Evolutionary conservation across 139 green algal genomes (phyloP).

Genomic region (Auxenochlorella pyrenoidosa): DNA sequence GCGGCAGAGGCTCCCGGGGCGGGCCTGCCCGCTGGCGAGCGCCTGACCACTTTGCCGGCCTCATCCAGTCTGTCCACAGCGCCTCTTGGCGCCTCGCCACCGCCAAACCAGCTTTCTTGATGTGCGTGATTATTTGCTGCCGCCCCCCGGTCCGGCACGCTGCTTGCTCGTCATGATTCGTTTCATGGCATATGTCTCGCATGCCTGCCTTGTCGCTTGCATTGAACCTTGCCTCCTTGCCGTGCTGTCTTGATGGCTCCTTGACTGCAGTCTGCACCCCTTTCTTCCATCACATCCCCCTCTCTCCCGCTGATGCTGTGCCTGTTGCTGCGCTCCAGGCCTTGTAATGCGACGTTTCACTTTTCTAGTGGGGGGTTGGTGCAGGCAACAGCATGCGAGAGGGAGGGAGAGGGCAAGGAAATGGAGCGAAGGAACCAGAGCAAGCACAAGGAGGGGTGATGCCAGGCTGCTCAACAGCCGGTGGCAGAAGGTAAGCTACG

Average conservation of each 20-base stretch:
- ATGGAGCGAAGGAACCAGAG: background rate
- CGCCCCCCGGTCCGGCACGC: background rate
- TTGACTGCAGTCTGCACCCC: too few relatives aligned
- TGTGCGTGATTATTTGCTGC: background rate
- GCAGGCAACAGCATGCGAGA: background rate
- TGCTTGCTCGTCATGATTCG: too few relatives aligned
- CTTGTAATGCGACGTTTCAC: too few relatives aligned
- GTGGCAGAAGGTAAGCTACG: background rate
- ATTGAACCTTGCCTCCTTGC: background rate
- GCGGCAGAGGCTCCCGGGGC: too few relatives aligned
- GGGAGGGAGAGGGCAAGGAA: background rate
- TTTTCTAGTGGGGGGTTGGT: too few relatives aligned
- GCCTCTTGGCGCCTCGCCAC: too few relatives aligned
- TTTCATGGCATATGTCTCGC: background rate
- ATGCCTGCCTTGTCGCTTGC: background rate
- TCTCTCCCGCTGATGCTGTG: background rate
- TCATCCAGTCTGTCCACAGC: too few relatives aligned
- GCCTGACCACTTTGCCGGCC: too few relatives aligned
- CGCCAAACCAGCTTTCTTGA: too few relatives aligned
- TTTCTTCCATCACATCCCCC: background rate
- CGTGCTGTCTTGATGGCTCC: background rate
- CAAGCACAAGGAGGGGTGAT: background rate
- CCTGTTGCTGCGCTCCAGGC: background rate
- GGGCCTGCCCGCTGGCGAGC: too few relatives aligned
- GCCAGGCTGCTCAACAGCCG: background rate